A percentile compares a stretch with the other conserved stretches of the same genome.
These are phyloP conservation scores for Phoma sp. DNA, from an alignment of 2,329 filamentous ascomycete species.

Conservation along the genomic window DNA sequence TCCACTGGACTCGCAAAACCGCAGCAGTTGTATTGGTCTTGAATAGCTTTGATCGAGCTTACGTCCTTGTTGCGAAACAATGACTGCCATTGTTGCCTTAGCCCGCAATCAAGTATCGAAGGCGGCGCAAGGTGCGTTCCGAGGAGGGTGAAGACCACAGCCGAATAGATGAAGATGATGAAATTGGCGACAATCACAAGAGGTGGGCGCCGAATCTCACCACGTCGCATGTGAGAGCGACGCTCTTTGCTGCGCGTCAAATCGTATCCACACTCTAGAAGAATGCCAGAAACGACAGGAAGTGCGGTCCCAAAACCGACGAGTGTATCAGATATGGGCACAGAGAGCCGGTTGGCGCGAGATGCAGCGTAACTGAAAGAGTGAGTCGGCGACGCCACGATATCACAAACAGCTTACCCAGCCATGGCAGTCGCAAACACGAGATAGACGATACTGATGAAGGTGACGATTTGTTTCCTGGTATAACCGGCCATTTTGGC, in stretches of 20 bases:
- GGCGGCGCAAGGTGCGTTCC: conserved; percentile 51
- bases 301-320: conserved; percentile 51
- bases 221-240: conserved; percentile 35
- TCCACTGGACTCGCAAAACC: conserved; percentile 65
- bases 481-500: conserved; percentile 42
- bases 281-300: conserved; percentile 51
- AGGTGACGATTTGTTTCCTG: conserved; percentile 48
- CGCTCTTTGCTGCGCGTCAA: conserved; percentile 42
- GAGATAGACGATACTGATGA: conserved; percentile 50
- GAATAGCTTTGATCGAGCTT: conserved; percentile 62
- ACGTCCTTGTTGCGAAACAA: conserved; percentile 61
- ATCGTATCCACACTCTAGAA: conserved; percentile 49
- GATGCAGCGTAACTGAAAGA: conserved; percentile 38
- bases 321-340: conserved; percentile 52
- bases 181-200: conserved; percentile 49
- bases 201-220: conserved; percentile 42
- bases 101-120: conserved; percentile 56
- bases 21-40: conserved; percentile 71
- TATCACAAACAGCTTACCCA: conserved; percentile 29
- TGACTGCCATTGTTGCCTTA: conserved; percentile 63
- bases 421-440: conserved; percentile 49
- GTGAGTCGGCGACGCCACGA: conserved; percentile 14
- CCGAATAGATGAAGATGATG: conserved; percentile 49
- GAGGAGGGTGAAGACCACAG: conserved; percentile 53
- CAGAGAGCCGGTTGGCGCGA: conserved; percentile 42